Conservation (phyloP, 106 monocot genomes). For the Allium fistulosum region DNA sequence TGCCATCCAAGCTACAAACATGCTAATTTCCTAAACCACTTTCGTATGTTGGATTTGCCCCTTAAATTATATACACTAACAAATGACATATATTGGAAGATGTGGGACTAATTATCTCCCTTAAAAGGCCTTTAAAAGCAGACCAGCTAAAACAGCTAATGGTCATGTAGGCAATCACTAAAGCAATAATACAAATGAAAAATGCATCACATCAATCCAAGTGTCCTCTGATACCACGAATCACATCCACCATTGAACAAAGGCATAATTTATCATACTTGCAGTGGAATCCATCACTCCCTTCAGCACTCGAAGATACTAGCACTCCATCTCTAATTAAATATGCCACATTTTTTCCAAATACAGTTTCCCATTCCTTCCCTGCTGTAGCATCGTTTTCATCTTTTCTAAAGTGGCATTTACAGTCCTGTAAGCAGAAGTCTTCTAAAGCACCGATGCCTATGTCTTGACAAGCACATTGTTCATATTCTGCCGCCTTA, state of each 20-base stretch:
- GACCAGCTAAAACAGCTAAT: too few relatives aligned
- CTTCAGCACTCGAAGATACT: conserved; percentile 19
- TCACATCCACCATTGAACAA: conserved; percentile 32
- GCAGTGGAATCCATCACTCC: conserved; percentile 31
- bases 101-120: too few relatives aligned
- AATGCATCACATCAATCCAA: conserved; percentile 12
- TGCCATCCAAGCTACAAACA: too few relatives aligned
- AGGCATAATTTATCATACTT: conserved; percentile 44
- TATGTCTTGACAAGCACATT: conserved; percentile 21
- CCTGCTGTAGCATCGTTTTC: conserved; percentile 9
- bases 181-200: neutral
- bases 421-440: conserved; percentile 20
- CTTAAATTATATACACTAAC: too few relatives aligned
- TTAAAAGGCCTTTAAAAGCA: too few relatives aligned
- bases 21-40: too few relatives aligned
- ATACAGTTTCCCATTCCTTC: conserved; percentile 1
- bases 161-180: too few relatives aligned
- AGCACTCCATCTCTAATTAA: conserved; percentile 48
- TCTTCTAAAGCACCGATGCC: neutral
- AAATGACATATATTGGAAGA: too few relatives aligned
- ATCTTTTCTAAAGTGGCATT: conserved; percentile 21
- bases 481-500: conserved; percentile 9
- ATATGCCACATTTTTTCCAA: conserved; percentile 16
- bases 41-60: too few relatives aligned
- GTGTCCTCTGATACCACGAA: conserved; percentile 13